Conservation (phyloP, 2,329 filamentous ascomycete genomes). For the Sarocladium kiliense region DNA sequence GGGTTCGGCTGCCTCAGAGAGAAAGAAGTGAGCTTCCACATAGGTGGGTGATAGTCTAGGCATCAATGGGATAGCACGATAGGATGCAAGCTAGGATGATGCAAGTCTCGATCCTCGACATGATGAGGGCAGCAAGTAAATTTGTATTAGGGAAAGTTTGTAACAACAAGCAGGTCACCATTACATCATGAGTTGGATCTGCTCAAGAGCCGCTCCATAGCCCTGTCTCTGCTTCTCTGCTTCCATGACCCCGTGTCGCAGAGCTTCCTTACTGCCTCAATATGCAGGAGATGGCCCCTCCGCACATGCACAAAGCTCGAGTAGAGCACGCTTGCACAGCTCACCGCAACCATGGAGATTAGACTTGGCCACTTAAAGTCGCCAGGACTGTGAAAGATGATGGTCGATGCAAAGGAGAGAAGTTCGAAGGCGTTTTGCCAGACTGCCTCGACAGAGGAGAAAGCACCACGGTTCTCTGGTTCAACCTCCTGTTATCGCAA, state of each 20-base stretch:
- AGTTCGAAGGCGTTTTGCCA: constrained; percentile 69
- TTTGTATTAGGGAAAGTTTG: no score
- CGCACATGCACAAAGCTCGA: background rate
- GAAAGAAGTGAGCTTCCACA: no score
- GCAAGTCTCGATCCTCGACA: no score
- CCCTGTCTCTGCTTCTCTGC: background rate
- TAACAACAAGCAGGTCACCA: no score
- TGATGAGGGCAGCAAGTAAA: no score
- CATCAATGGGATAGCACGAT: no score
- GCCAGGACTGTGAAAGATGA: constrained; percentile 56
- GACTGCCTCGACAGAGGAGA: constrained; percentile 63
- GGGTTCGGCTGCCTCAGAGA: no score
- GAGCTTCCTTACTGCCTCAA: background rate
- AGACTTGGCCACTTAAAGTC: constrained; percentile 42
- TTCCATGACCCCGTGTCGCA: background rate
- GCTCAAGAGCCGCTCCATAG: background rate
- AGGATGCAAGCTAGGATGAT: no score
- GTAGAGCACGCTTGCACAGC: background rate
- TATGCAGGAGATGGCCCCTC: background rate
- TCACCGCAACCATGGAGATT: constrained; percentile 3
- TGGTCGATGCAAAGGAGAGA: constrained; percentile 59
- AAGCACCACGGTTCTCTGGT: constrained; percentile 54
- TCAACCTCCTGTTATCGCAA: constrained; percentile 41
- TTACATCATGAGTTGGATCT: background rate
- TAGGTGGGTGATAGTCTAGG: no score